Percentiles rank a stretch among this genome's conserved stretches.
Conservation (phyloP, 495 filamentous ascomycete species). For the Lichina pygmaea region DNA sequence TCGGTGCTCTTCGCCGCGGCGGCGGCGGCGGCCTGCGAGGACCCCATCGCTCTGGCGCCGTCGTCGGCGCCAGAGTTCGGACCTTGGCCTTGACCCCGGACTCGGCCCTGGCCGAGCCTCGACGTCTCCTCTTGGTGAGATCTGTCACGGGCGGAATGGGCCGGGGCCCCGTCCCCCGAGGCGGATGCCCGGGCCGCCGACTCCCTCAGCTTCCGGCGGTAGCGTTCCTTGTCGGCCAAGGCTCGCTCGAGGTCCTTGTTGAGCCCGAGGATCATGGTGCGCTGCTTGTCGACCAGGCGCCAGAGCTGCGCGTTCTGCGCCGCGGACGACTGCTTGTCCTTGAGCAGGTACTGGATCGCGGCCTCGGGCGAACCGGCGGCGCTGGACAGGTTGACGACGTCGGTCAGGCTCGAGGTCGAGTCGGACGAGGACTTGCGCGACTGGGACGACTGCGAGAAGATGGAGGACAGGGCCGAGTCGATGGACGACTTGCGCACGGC, state of each 20-base stretch:
- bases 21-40: not conserved
- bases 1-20: not conserved
- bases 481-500: slow-evolving; percentile 73
- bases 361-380: slow-evolving; percentile 77
- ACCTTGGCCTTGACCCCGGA: not conserved
- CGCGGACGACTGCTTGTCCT: slow-evolving; percentile 67
- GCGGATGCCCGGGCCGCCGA: slow-evolving; percentile 17
- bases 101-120: not conserved
- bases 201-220: slow-evolving; percentile 74
- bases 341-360: slow-evolving; percentile 64
- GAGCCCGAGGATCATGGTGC: slow-evolving; percentile 72
- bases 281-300: slow-evolving; percentile 88
- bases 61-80: not conserved
- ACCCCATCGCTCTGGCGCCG: not conserved
- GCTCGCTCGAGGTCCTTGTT: slow-evolving; percentile 87
- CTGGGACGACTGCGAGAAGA: slow-evolving; percentile 38
- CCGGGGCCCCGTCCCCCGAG: not conserved
- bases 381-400: slow-evolving; percentile 41
- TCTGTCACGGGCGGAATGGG: not conserved
- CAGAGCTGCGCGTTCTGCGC: slow-evolving; percentile 84
- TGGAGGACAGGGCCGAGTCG: slow-evolving; percentile 73
- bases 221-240: slow-evolving; percentile 83
- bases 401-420: slow-evolving; percentile 21
- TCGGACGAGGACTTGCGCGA: slow-evolving; percentile 40
- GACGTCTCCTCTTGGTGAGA: too few species aligned